Percentiles rank a stretch among this genome's conserved stretches.
Evolutionary conservation across 2,329 filamentous ascomycete species (phyloP).

Genomic region (Dendryphion nanum): DNA sequence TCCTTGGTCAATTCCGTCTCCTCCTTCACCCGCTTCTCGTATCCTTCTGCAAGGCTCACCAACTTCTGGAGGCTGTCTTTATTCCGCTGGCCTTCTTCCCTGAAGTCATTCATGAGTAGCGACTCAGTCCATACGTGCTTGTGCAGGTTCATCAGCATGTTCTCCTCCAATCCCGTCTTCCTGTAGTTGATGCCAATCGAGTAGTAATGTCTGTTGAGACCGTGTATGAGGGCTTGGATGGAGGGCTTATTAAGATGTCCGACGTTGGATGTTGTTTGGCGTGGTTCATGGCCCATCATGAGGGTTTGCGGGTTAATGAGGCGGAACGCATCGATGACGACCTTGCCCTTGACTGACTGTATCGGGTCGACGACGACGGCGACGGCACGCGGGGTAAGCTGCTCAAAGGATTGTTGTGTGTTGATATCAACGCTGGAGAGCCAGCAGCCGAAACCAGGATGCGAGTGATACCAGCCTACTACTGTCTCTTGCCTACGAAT

Average conservation of each 20-base stretch:
- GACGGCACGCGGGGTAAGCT: conserved; percentile 92
- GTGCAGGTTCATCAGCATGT: conserved; percentile 99
- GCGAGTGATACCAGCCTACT: conserved; percentile 99
- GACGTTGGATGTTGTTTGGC: conserved; percentile 95
- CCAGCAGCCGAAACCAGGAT: conserved; percentile 99
- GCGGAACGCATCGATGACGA: conserved; percentile 98
- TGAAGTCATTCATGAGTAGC: conserved; percentile 94
- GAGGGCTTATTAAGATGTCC: conserved; percentile 98
- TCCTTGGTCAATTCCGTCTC: conserved; percentile 97
- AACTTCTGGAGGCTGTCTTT: conserved; percentile 83
- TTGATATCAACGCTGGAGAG: conserved; percentile 99
- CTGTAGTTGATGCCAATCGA: conserved; percentile 98
- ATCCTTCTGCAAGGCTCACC: conserved; percentile 87
- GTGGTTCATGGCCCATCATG: conserved; percentile 96
- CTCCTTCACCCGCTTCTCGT: conserved; percentile 98
- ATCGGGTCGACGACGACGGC: conserved; percentile 98
- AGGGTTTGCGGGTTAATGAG: conserved; percentile 97
- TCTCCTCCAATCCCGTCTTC: conserved; percentile 96
- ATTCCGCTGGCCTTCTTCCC: conserved; percentile 77
- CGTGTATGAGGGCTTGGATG: conserved; percentile 98
- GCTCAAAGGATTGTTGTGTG: conserved; percentile 99
- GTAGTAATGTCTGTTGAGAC: conserved; percentile 98
- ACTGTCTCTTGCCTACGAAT: conserved; percentile 81
- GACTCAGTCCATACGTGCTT: conserved; percentile 99
- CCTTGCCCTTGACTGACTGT: conserved; percentile 98